These are phyloP conservation scores for Zasmidium citrigriseum DNA, from an alignment of 2,329 filamentous ascomycete genomes.

Conservation along the genomic window DNA sequence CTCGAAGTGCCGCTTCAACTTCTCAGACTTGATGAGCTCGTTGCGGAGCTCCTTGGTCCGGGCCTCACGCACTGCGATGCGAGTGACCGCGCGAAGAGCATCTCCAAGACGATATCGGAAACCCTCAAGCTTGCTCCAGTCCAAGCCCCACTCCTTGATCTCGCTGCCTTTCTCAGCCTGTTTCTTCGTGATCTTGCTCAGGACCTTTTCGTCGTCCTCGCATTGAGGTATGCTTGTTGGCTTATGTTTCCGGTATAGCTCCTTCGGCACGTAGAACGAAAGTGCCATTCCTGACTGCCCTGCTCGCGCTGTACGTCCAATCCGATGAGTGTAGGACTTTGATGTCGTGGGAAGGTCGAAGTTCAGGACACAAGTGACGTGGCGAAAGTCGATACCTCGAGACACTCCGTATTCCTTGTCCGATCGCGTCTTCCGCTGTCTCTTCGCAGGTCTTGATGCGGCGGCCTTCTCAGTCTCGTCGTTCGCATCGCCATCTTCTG, in stretches of 20 bases:
- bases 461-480: slow-evolving; percentile 26
- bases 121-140: slow-evolving; percentile 89
- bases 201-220: slow-evolving; percentile 80
- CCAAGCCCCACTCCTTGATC: slow-evolving; percentile 88
- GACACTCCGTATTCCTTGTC: slow-evolving; percentile 95
- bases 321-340: slow-evolving; percentile 95
- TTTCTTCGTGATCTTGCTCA: slow-evolving; percentile 76
- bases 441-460: slow-evolving; percentile 42
- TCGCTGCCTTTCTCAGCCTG: slow-evolving; percentile 78
- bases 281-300: slow-evolving; percentile 91
- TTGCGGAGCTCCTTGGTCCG: slow-evolving; percentile 82
- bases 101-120: slow-evolving; percentile 96
- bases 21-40: slow-evolving; percentile 90
- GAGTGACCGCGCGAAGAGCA: slow-evolving; percentile 84
- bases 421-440: slow-evolving; percentile 64
- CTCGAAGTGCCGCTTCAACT: slow-evolving; percentile 92
- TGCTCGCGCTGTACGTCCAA: slow-evolving; percentile 88
- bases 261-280: slow-evolving; percentile 86
- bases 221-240: slow-evolving; percentile 75
- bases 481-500: slow-evolving; percentile 17
- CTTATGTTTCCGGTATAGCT: slow-evolving; percentile 84
- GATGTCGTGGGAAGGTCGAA: slow-evolving; percentile 89
- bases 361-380: slow-evolving; percentile 92
- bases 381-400: slow-evolving; percentile 93
- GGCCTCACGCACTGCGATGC: slow-evolving; percentile 86